Conservation (phyloP, 768 basidiomycete species). For the Rhizopogon rudus region DNA sequence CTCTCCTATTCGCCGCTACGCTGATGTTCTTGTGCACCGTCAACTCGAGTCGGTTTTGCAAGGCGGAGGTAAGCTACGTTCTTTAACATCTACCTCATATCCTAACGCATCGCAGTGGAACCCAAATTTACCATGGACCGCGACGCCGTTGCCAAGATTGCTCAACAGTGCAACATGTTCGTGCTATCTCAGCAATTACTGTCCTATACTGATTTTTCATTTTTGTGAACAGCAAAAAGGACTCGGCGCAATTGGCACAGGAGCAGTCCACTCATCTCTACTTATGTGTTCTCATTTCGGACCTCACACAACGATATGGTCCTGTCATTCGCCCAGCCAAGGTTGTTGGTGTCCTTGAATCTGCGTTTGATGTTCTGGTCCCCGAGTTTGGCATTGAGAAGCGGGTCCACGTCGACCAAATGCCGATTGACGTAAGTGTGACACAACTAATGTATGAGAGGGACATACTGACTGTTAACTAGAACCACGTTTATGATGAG, state of each 20-base stretch:
- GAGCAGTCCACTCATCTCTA: conserved; percentile 96
- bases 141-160: conserved; percentile 95
- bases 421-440: conserved; percentile 87
- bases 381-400: conserved; percentile 99
- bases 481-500: conserved; percentile 97
- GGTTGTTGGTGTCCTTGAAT: conserved; percentile 94
- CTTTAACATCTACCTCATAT: background rate
- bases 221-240: conserved; percentile 62
- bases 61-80: conserved; percentile 47
- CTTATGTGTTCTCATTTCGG: conserved; percentile 91
- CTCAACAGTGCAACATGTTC: conserved; percentile 97
- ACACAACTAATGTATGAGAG: background rate
- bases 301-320: conserved; percentile 91
- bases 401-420: conserved; percentile 96
- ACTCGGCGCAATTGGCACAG: conserved; percentile 87
- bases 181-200: conserved; percentile 18
- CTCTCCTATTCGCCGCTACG: conserved; percentile 89
- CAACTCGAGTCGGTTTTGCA: conserved; percentile 89
- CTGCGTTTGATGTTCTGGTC: conserved; percentile 94
- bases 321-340: conserved; percentile 94
- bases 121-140: conserved; percentile 96
- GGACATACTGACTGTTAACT: conserved; percentile 11
- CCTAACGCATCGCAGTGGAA: conserved; percentile 41
- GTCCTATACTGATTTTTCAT: conserved; percentile 1
- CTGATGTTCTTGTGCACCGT: conserved; percentile 93